These are phyloP conservation scores for Chytridium lagenaria DNA, from an alignment of 371 early-diverging fungal species.

Conservation along the genomic window DNA sequence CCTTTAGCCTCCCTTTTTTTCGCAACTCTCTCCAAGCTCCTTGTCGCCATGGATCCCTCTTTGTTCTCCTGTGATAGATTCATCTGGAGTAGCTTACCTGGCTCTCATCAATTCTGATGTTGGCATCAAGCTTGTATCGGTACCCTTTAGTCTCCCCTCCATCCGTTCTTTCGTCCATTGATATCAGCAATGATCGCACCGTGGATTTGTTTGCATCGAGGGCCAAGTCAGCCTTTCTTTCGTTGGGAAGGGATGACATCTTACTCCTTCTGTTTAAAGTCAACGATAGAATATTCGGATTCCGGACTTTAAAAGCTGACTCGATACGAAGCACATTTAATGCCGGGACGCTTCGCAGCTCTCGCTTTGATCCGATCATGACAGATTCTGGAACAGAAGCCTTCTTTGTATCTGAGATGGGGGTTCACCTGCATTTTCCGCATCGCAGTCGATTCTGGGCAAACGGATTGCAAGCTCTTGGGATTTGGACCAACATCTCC, in stretches of 20 bases:
- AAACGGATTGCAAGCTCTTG: neutral
- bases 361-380: constrained; percentile 2
- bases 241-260: neutral
- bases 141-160: neutral
- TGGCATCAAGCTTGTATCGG: constrained; percentile 10
- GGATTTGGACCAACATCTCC: neutral
- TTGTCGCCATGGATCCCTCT: neutral
- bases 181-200: neutral
- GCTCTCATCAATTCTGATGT: neutral
- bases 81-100: constrained; percentile 1
- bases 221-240: neutral
- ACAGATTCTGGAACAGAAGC: neutral
- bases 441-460: neutral
- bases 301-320: neutral
- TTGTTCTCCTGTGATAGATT: neutral
- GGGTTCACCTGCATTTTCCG: constrained; percentile 6
- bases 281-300: neutral
- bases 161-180: neutral
- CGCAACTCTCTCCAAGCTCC: neutral
- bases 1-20: neutral
- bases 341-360: neutral
- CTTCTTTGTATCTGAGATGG: neutral
- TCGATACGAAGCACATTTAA: neutral
- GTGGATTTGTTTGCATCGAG: neutral
- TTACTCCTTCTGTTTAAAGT: neutral